Conservation (phyloP, 495 filamentous ascomycete species). For the Podospora fimiseda region DNA sequence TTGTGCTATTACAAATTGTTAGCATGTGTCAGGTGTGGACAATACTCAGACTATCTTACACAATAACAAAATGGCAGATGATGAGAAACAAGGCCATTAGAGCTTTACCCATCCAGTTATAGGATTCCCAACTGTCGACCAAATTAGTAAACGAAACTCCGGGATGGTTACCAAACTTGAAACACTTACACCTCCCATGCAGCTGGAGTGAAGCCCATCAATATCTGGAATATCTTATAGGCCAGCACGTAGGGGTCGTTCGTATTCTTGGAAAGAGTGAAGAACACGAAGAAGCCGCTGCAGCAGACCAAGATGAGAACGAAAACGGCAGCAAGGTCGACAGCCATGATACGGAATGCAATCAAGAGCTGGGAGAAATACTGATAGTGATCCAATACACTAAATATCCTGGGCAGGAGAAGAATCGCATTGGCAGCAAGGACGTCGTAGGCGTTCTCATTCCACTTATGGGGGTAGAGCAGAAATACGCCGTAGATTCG, state of each 20-base stretch:
- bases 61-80: conserved; percentile 90
- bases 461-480: conserved; percentile 60
- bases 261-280: conserved; percentile 65
- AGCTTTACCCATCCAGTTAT: conserved; percentile 66
- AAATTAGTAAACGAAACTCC: not conserved
- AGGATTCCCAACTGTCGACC: conserved; percentile 60
- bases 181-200: conserved; percentile 46
- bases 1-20: conserved; percentile 45
- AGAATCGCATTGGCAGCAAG: conserved; percentile 84
- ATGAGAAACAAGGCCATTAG: conserved; percentile 78
- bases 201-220: conserved; percentile 69
- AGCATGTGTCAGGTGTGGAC: not conserved
- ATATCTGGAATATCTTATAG: conserved; percentile 83
- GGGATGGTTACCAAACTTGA: not conserved
- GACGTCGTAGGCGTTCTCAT: conserved; percentile 82
- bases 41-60: conserved; percentile 35
- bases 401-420: conserved; percentile 84
- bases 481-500: conserved; percentile 78
- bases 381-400: conserved; percentile 83
- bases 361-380: conserved; percentile 94
- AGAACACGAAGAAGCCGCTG: conserved; percentile 91
- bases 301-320: conserved; percentile 77
- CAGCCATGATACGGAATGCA: conserved; percentile 85
- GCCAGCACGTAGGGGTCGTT: conserved; percentile 62
- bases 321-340: conserved; percentile 77